These are phyloP conservation scores for Microbotryum lychnidis-dioicae DNA, from an alignment of 1,284 basidiomycete genomes.

Conservation along the genomic window DNA sequence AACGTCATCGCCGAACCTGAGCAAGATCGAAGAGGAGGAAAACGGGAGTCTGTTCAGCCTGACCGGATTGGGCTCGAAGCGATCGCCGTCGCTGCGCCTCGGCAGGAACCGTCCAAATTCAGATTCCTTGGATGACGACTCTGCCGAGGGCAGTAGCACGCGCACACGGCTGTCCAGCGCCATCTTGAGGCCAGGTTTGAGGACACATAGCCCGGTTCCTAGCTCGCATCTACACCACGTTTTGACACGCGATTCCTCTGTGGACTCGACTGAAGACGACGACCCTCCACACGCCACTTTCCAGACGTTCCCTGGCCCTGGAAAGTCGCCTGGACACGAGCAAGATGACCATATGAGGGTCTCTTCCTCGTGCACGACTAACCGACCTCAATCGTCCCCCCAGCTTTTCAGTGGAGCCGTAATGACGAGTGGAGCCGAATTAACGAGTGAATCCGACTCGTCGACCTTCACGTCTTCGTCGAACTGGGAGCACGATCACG, in stretches of 20 bases:
- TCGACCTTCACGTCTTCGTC: slow-evolving; percentile 5
- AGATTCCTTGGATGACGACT: background rate
- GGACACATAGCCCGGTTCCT: no score
- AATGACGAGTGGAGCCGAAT: background rate
- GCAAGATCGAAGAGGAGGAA: slow-evolving; percentile 4
- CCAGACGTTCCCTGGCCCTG: no score
- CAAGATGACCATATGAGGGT: background rate
- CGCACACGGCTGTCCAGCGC: slow-evolving; percentile 1
- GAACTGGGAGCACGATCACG: slow-evolving; percentile 3
- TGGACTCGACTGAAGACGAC: no score
- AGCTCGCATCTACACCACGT: no score
- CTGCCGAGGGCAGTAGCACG: background rate
- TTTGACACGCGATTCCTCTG: no score
- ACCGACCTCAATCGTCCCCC: background rate
- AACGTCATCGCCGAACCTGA: slow-evolving; percentile 2
- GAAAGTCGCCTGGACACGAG: background rate
- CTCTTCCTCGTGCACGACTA: background rate
- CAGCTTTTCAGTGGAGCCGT: background rate
- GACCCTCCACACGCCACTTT: no score
- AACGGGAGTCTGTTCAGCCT: background rate
- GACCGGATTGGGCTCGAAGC: background rate
- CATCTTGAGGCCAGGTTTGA: no score
- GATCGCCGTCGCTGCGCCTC: background rate
- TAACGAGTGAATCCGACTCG: background rate
- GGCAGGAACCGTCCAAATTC: background rate